A percentile compares a stretch with the other conserved stretches of the same genome.
These are phyloP conservation scores for Phlyctochytrium arcticum DNA, from an alignment of 192 early-diverging fungal genomes.

Conservation along the genomic window DNA sequence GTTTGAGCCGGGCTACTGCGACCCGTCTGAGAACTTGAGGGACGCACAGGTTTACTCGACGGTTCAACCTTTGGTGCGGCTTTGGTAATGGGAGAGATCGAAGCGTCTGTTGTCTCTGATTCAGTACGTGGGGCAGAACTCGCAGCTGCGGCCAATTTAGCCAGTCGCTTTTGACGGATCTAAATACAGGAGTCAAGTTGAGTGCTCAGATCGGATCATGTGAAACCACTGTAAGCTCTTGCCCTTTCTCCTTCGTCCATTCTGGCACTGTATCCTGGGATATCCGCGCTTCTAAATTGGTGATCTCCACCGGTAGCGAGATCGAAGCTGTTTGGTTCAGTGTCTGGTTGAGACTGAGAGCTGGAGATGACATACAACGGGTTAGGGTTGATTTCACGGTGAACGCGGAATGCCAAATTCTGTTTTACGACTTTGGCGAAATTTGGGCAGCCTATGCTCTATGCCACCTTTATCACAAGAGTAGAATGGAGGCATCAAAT, in stretches of 20 bases:
- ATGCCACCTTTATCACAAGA: not conserved
- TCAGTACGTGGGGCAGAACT: not conserved
- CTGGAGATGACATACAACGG: too few species aligned
- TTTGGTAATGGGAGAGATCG: not conserved
- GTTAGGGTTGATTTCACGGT: too few species aligned
- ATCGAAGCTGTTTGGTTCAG: not conserved
- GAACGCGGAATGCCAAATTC: too few species aligned
- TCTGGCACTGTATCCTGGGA: not conserved
- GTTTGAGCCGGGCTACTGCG: too few species aligned
- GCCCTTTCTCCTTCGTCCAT: not conserved
- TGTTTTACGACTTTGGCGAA: too few species aligned
- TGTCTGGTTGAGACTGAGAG: too few species aligned
- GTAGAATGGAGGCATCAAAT: not conserved
- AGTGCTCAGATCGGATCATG: not conserved
- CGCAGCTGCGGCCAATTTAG: slow-evolving; percentile 37
- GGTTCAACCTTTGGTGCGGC: not conserved
- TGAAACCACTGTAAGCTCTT: too few species aligned
- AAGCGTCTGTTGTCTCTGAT: not conserved
- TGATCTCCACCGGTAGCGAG: not conserved
- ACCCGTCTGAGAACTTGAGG: too few species aligned
- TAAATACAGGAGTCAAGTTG: slow-evolving; percentile 15
- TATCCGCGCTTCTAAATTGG: too few species aligned
- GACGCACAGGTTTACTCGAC: not conserved
- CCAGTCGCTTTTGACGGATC: slow-evolving; percentile 62
- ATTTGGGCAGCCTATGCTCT: too few species aligned